Evolutionary conservation across 2,329 filamentous ascomycete species (phyloP), one percentile per base, ranked within the genome.

Genomic region (Talaromyces sp.): DNA sequence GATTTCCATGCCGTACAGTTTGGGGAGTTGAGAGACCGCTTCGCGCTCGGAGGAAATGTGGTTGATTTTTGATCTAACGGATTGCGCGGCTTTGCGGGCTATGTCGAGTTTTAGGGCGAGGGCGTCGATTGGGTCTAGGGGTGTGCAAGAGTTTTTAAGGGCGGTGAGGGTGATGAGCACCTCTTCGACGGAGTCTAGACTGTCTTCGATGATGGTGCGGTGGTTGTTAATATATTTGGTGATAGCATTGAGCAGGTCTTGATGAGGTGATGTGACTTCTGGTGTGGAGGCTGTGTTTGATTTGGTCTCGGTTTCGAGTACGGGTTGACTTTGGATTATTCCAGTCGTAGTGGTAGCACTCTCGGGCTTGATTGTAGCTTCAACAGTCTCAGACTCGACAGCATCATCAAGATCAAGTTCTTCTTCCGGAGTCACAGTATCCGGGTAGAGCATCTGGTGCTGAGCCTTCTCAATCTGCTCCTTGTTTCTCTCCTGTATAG

Each of bases 391-490:
- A 56, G 52, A 56, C 10, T 37, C 52, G 37, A 37, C 50, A 35
- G 54, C 33, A 50, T 49, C 33, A 22, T 41, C 19, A 22, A 43
- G 27, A 39, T 64, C 61, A n/a, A 63, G 49, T 35, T 67, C 67
- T 22, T 66, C 60, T 31, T 64, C 58, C 49, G 66, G 65, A 27
- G 27, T 43, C 39, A 62, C 11, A 16, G 69, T 70, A 14, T 71
- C 68, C 10, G 76, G 72, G 60, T 80, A 75, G 35, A 81, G 69
- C 3, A 81, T 69, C n/a, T 75, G 72, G 27, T 74, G 83, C 75
- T 96, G 90, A 69, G 91, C 91, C 13, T 85, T 85, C 57, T 90
- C 87, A 24, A 93, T 84, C 39, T 86, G 85, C 19, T 82, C 85
- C 68, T 87, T 86, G 65, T 86, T 88, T 14, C 83, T 83, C 24